Conservation (phyloP, 371 early-diverging fungal species). For the Mortierella sp. region DNA sequence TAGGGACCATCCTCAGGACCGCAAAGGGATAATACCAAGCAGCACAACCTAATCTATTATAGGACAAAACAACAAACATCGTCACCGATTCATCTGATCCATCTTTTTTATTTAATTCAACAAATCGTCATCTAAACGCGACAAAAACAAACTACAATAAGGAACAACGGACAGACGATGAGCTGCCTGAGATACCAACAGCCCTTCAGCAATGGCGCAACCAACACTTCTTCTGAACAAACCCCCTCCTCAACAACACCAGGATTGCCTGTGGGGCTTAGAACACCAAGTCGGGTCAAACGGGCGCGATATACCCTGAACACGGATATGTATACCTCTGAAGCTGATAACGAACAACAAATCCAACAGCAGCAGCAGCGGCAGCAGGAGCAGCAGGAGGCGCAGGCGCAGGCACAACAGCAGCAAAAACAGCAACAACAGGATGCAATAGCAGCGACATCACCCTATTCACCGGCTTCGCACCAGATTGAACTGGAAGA, state of each 20-base stretch:
- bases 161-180: neutral
- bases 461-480: neutral
- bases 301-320: conserved; percentile 4
- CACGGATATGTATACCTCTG: neutral
- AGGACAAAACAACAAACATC: neutral
- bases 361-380: neutral
- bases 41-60: too few relatives aligned
- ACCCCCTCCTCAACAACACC: neutral
- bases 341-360: neutral
- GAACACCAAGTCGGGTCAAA: conserved; percentile 1
- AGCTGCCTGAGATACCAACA: neutral
- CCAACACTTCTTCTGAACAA: neutral
- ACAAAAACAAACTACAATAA: neutral
- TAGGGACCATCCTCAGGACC: too few relatives aligned
- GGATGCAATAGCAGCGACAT: neutral
- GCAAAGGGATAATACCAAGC: too few relatives aligned
- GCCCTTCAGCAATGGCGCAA: neutral
- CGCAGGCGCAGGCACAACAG: neutral
- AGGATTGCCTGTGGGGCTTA: neutral
- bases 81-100: neutral
- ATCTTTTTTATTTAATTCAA: too few relatives aligned
- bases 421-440: neutral
- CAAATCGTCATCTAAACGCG: neutral
- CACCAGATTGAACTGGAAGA: conserved; percentile 33
- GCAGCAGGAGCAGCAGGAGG: neutral